Evolutionary conservation across 306 rosid species (phyloP).

Genomic region (Ormosia emarginata): DNA sequence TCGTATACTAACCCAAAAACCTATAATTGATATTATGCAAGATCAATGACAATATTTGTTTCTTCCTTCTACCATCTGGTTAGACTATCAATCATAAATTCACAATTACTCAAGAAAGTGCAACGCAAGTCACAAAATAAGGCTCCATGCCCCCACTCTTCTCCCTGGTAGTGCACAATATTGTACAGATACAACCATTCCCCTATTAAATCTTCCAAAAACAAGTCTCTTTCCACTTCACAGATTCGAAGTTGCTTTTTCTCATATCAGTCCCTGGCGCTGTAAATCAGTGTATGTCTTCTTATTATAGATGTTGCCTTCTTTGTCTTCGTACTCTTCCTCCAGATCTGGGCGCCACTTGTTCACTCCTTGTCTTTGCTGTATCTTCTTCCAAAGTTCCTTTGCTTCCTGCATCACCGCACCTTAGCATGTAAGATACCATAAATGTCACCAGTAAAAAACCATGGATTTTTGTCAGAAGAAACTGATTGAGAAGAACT

Average conservation of each 20-base stretch:
- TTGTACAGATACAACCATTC: background rate
- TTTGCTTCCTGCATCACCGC: conserved; percentile 76
- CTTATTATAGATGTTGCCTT: conserved; percentile 97
- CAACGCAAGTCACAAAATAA: background rate
- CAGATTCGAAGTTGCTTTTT: background rate
- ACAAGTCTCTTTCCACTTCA: conserved; percentile 1
- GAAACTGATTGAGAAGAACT: background rate
- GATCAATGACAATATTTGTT: background rate
- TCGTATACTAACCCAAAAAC: background rate
- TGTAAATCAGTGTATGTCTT: conserved; percentile 94
- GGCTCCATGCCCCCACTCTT: background rate
- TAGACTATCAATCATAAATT: background rate
- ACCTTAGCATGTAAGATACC: conserved; percentile 11
- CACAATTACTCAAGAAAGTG: background rate
- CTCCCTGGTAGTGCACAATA: background rate
- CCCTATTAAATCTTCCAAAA: background rate
- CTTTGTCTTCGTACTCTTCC: conserved; percentile 98
- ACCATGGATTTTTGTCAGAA: background rate
- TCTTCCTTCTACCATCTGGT: background rate
- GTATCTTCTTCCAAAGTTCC: conserved; percentile 93
- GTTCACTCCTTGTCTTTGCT: conserved; percentile 81
- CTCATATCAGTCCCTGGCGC: conserved; percentile 88
- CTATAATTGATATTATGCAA: background rate
- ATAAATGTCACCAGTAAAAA: background rate
- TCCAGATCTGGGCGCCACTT: conserved; percentile 99